Evolutionary conservation across 129 eudicot species (phyloP).

Genomic region (Pulicaria dysenterica): DNA sequence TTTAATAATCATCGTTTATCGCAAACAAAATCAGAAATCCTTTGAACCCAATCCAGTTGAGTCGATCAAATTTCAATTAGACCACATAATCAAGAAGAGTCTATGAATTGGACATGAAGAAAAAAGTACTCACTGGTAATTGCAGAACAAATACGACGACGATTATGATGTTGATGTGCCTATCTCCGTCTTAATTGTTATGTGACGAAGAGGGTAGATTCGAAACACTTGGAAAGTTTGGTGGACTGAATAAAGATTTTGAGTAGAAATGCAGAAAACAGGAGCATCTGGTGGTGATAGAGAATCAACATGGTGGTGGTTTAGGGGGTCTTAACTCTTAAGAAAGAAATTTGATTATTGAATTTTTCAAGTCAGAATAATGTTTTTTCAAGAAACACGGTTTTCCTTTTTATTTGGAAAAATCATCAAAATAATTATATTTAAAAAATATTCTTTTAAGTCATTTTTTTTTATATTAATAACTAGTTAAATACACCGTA

Average conservation of each 20-base stretch:
- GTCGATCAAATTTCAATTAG: neutral
- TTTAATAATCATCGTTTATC: neutral
- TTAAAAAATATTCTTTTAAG: no score
- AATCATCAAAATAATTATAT: no score
- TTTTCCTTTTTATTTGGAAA: no score
- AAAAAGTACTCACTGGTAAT: neutral
- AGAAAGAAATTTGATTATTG: no score
- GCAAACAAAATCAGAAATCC: neutral
- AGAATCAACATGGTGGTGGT: no score
- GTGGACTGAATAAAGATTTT: slow-evolving; percentile 25
- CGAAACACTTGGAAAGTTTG: slow-evolving; percentile 2
- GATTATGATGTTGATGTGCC: neutral
- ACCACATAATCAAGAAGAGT: neutral
- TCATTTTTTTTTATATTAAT: no score
- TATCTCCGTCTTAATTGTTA: slow-evolving; percentile 12
- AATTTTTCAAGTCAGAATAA: no score
- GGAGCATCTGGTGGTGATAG: no score
- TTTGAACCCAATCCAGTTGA: neutral
- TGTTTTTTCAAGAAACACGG: no score
- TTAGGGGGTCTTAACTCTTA: no score
- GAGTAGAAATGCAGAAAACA: neutral
- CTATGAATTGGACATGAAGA: slow-evolving; percentile 1
- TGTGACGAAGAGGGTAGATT: neutral
- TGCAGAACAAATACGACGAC: neutral
- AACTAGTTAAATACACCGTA: no score